Base-by-base conservation (phyloP, 805 yeast genomes). In the Blastobotrys robertii region DNA sequence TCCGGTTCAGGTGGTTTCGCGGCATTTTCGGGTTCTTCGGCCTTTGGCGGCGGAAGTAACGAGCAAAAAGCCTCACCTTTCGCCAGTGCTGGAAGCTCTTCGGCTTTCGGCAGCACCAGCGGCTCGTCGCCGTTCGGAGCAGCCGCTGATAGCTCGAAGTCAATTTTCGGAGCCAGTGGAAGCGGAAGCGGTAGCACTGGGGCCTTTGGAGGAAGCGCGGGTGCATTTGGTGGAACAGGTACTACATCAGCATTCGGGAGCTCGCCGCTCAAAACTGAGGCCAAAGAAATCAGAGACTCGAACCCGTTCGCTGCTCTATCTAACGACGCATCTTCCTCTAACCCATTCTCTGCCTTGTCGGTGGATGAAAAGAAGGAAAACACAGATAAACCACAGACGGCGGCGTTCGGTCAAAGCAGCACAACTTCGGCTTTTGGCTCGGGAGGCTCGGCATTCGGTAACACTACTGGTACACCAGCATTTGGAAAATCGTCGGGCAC, bases 371-470 rank as follows among this genome's bases (percentile, higher is more conserved):
- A 25, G n/a, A 19, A 16, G 11, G 16, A 14, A 25, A 14, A 11
- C 5, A 10, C 37, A 3, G 44, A 11, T 41, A 39, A 2, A 40
- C 38, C 15, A 40, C 50, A 2, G 30, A 29, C 29, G 30, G 14
- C 6, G 30, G 38, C 13, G 38, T 30, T 22, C 19, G 25, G 25
- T 19, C 25, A 19, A 19, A 19, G 25, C 25, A 34, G 30, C 14
- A 12, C 50, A 2, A 25, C 47, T n/a, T 19, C 46, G 3, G 48
- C 51, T 5, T 52, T n/a, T n/a, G n/a, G n/a, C n/a, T 42, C 53
- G 4, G 36, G 41, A 30, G 47, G 40, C 35, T 25, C 10, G 10
- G 31, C 33, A 5, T 10, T n/a, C 29, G 13, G 32, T 33, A 30
- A 43, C 28, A 35, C 43, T 8, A 22, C 34, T 39, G 39, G 39